Percentiles rank a stretch among this genome's conserved stretches.
Evolutionary conservation across 2,329 filamentous ascomycete species (phyloP).

Genomic region (Colletotrichum brevisporum): DNA sequence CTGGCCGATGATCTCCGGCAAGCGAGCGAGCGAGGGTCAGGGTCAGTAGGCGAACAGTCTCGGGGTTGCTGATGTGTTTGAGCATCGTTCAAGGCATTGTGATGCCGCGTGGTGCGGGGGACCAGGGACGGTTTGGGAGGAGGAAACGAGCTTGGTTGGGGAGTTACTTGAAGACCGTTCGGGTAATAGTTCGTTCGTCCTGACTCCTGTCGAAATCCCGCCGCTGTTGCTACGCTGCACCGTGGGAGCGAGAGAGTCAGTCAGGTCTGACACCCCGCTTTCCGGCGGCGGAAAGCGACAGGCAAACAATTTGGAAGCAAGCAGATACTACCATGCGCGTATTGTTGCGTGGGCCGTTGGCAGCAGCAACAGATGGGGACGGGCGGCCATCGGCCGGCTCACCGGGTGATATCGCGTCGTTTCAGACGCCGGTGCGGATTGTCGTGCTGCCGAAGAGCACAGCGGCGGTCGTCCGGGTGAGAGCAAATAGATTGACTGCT

Average conservation of each 20-base stretch:
- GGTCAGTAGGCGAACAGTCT: too few relatives aligned
- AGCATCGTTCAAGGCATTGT: neutral
- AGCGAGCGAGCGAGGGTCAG: too few relatives aligned
- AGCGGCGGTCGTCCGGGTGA: neutral
- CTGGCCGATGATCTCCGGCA: too few relatives aligned
- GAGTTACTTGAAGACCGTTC: neutral
- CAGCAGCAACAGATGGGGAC: slow-evolving; percentile 14
- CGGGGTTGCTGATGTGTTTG: too few relatives aligned
- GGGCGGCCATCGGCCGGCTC: neutral
- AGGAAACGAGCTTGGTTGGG: too few relatives aligned
- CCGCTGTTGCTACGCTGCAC: slow-evolving; percentile 1
- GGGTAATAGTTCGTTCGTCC: slow-evolving; percentile 14
- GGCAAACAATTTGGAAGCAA: slow-evolving; percentile 19
- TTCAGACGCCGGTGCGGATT: slow-evolving; percentile 35
- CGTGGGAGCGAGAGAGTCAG: neutral
- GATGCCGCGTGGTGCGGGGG: neutral
- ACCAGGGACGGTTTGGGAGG: neutral
- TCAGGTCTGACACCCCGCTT: slow-evolving; percentile 15
- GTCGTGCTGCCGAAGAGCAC: slow-evolving; percentile 9
- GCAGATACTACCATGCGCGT: too few relatives aligned
- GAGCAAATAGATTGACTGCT: too few relatives aligned
- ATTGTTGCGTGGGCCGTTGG: neutral
- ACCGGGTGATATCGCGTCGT: slow-evolving; percentile 39
- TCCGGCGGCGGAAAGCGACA: slow-evolving; percentile 9
- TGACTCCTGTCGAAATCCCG: slow-evolving; percentile 5